These are phyloP conservation scores for Geotrichum europaeum DNA, from an alignment of 1,139 yeast species.

Conservation along the genomic window DNA sequence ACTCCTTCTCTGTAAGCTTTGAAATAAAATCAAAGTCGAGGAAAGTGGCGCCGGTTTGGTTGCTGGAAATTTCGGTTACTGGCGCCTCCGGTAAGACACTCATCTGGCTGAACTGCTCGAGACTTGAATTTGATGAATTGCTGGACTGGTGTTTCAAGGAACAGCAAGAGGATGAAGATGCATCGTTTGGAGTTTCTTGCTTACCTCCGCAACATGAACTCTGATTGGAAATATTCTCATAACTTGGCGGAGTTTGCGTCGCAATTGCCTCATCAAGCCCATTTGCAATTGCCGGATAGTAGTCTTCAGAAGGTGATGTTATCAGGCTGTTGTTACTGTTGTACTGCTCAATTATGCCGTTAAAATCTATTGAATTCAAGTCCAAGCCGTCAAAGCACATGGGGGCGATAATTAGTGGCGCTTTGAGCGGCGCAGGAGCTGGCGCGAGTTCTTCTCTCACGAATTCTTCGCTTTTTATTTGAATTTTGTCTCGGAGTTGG, in stretches of 20 bases:
- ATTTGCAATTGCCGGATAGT: conserved; percentile 14
- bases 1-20: neutral
- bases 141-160: neutral
- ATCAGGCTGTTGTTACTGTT: neutral
- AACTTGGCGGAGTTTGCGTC: neutral
- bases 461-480: neutral
- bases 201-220: neutral
- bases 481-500: neutral
- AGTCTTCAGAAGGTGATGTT: conserved; percentile 10
- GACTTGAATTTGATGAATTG: neutral
- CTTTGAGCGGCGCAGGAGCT: neutral
- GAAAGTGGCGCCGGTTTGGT: neutral
- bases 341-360: conserved; percentile 2
- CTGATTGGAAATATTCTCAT: neutral
- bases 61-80: neutral
- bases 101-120: neutral
- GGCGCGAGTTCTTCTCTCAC: neutral
- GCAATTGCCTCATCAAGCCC: neutral
- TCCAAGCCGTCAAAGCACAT: conserved; percentile 30
- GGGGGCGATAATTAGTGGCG: conserved; percentile 35
- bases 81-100: neutral
- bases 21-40: conserved; percentile 9
- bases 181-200: neutral
- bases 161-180: neutral
- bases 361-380: conserved; percentile 13